Evolutionary conservation across 805 yeast genomes (phyloP), one percentile per base, ranked within the genome.

Genomic region (Candida schatavii): DNA sequence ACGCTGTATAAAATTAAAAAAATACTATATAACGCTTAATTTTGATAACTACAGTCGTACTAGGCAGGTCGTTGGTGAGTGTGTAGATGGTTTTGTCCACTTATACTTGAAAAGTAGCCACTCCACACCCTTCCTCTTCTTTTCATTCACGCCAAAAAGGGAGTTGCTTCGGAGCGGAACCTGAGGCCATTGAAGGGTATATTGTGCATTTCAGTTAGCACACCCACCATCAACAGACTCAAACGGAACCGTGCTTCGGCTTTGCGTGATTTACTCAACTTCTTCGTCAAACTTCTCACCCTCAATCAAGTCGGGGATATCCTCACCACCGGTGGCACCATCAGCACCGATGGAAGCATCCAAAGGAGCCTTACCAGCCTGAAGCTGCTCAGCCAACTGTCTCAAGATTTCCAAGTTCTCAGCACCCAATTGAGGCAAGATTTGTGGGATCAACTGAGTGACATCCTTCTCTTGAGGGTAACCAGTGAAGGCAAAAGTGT

Each of bases 401-500:
- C 88, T 83, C 70, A 91, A 79, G 70, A 88, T 83, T 65, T 84
- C 86, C 66, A 88, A 81, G 73, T 93, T 87, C 72, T 91, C 98
- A 55, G 96, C 87, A 62, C 97, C 96, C 73, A 91, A 80, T 78
- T 90, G 97, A 58, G 96, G 90, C 65, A 91, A 81, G 71, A 91
- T 88, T 70, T 81, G 85, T 61, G 98, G 98, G 57, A 91, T 80
- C 74, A 93, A 81, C 61, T 90, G 96, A 54, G 93, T 83, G 62
- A 91, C 80, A 54, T 81, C 78, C 83, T 88, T 90, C 74, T 88
- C 93, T 72, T 88, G 93, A 51, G 96, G 87, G 70, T 83, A 81
- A 69, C 99, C 99, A 69, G 88, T 85, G 78, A 93, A 84, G 57
- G 95, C 95, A 68, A 84, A 87, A 52, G 96, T 85, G 82, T 91